Base-by-base conservation (phyloP, 2,329 filamentous ascomycete genomes). In the Trichoderma koningiopsis region DNA sequence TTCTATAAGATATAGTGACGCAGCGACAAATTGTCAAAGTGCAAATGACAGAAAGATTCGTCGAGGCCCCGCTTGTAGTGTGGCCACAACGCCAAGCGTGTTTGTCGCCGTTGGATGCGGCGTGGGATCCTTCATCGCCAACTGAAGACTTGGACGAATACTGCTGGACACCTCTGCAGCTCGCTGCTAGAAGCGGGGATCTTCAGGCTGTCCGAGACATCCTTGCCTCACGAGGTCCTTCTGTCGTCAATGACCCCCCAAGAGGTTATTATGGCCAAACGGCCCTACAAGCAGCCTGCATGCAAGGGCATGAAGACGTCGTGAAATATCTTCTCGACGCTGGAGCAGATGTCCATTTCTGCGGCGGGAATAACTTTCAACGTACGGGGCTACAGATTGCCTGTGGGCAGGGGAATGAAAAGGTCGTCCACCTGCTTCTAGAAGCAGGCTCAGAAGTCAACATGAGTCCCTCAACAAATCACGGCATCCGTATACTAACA, bases 351-450 rank as follows among this genome's bases (percentile, higher is more conserved):
- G 59, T 70, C 22, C 22, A 70, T 33, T 67, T 67, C 29, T 67
- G 64, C 11, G 57, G 68, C 1, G 75, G 77, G 3, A 79, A 79
- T 43, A 78, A 75, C 75, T 78, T 71, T 79, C 80, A 67, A 47
- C 64, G 69, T 72, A 85, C 71, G 76, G 82, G 74, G 71, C 80
- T 77, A 74, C 83, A 73, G 76, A 73, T 73, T 70, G 81, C 77
- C 76, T 84, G 74, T 22, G 71, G 75, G 2, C 70, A 60, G 10
- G 76, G 77, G 5, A 72, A 72, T 57, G 59, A 75, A 2, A 69
- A 22, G 6, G 37, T 69, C 22, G 69, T 68, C 7, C 58, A 56
- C 16, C 24, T 70, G n/a, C 70, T 72, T 8, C 63, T 71, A 13
- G 62, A 60, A 5, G 29, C 37, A 13, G 40, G 52, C 3, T 68